Evolutionary conservation across 805 yeast species (phyloP), one percentile per base, ranked within the genome.

Genomic region (Henningerozyma blattae): DNA sequence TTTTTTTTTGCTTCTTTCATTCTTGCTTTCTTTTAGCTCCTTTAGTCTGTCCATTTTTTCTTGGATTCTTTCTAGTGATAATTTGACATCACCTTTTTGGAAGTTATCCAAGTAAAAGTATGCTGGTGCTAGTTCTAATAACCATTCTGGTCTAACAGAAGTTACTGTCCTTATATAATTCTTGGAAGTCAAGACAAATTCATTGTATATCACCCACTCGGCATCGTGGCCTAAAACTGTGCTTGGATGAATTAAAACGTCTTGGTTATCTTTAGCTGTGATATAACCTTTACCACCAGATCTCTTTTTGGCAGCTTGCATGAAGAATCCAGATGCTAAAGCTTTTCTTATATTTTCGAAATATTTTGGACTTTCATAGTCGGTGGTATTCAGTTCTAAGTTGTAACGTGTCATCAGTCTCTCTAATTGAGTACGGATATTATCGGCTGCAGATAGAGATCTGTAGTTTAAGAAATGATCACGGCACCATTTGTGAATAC

Each of bases 301-400:
- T 62, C 74, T 75, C 65, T 83, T 84, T 63, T 87, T 91, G 22
- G 96, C 97, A 35, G 83, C 94, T 64, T 91, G 98, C 97, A 91
- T 87, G 65, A 91, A 91, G 58, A 86, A 87, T 2, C 98, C 98
- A n/a, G 84, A 72, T 4, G 84, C 70, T 38, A 91, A 60, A 0
- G 97, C 95, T 56, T 80, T 82, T 37, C 94, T 70, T 43, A 91
- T 77, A 48, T 84, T 80, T 46, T 71, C 76, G 57, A 77, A 78
- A 60, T 83, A 86, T 33, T 71, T 72, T 41, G 68, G 65, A 48
- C 75, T 77, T 18, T 72, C 80, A 41, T 60, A 70, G 27, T 80
- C 77, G 2, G 85, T 77, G 31, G 85, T 72, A 38, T 70, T 67
- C 35, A 91, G 59, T 37, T 77, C 83, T 37, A 89, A 61, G 47